Evolutionary conservation across 371 early-diverging fungal species (phyloP).

Genomic region (Homolaphlyctis polyrhiza): DNA sequence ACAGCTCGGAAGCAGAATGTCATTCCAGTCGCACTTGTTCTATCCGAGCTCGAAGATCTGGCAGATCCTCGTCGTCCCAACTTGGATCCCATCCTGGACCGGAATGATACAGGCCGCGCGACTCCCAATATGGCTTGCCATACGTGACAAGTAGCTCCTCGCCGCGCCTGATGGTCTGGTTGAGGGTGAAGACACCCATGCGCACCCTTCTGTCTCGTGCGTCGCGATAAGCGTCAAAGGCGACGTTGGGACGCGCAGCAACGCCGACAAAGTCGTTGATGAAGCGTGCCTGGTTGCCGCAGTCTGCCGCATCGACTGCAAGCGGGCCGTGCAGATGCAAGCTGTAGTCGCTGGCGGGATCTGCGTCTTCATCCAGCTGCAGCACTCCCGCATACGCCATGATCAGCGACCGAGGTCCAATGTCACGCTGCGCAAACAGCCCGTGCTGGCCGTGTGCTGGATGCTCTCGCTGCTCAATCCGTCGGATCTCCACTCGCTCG

Average conservation of each 20-base stretch:
- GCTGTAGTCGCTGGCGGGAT: constrained; percentile 18
- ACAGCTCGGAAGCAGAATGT: neutral
- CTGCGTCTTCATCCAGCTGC: constrained; percentile 4
- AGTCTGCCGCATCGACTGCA: constrained; percentile 25
- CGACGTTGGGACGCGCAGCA: constrained; percentile 26
- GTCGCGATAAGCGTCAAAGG: constrained; percentile 28
- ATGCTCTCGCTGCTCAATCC: constrained; percentile 24
- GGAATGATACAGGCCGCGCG: constrained; percentile 7
- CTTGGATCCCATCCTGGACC: neutral
- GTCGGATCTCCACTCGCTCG: too few relatives aligned
- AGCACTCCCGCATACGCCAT: constrained; percentile 27
- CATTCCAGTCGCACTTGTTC: too few relatives aligned
- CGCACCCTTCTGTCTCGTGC: too few relatives aligned
- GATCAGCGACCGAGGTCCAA: constrained; percentile 18
- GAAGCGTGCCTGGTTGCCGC: constrained; percentile 35
- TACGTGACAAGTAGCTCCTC: constrained; percentile 34
- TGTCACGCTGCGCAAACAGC: constrained; percentile 20
- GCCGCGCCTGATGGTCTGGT: constrained; percentile 17
- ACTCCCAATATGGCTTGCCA: constrained; percentile 40
- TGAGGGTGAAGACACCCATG: constrained; percentile 22
- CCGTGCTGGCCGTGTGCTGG: constrained; percentile 30
- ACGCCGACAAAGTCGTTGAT: constrained; percentile 33
- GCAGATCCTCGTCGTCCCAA: neutral
- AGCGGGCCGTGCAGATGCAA: constrained; percentile 17
- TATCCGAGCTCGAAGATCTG: neutral